A percentile compares a stretch with the other conserved stretches of the same genome.
phyloP scores from a whole-genome alignment of 2,329 filamentous ascomycete species.

The Xylaria sp. region DNA sequence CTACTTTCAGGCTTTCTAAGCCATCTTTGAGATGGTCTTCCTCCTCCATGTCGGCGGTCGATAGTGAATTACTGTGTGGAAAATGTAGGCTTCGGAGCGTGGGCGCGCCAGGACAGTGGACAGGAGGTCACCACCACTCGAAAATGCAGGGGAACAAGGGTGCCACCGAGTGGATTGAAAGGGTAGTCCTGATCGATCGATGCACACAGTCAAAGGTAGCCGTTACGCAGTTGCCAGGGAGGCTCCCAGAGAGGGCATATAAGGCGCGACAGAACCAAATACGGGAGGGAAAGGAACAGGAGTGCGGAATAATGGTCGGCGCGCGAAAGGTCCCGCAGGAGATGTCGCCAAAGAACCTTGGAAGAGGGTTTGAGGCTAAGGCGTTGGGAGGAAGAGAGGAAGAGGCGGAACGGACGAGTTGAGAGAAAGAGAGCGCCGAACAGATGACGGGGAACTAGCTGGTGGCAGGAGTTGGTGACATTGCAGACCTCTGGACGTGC shows the following conservation, averaged over 20 bases:
- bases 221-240: constrained; percentile 26
- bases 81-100: constrained; percentile 18
- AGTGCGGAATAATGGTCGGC: background rate
- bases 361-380: constrained; percentile 4
- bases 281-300: constrained; percentile 5
- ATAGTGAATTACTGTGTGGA: constrained; percentile 6
- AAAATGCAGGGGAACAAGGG: constrained; percentile 19
- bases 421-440: constrained; percentile 33
- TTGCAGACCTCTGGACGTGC: constrained; percentile 43
- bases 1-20: constrained; percentile 58
- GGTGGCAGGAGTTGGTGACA: constrained; percentile 45
- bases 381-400: constrained; percentile 16
- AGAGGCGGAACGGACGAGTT: background rate
- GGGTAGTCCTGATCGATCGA: constrained; percentile 26
- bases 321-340: constrained; percentile 12
- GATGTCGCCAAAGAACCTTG: constrained; percentile 6
- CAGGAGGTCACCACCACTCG: constrained; percentile 21
- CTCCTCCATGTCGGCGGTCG: constrained; percentile 47
- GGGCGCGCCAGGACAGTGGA: constrained; percentile 19
- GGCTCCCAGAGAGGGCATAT: constrained; percentile 17
- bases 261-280: constrained; percentile 23
- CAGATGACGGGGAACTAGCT: constrained; percentile 43
- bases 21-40: constrained; percentile 47
- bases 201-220: constrained; percentile 23
- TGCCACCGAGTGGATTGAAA: constrained; percentile 24